Evolutionary conservation across 805 yeast species (phyloP), one percentile per base, ranked within the genome.

Genomic region (Isabelozyma rhagii): DNA sequence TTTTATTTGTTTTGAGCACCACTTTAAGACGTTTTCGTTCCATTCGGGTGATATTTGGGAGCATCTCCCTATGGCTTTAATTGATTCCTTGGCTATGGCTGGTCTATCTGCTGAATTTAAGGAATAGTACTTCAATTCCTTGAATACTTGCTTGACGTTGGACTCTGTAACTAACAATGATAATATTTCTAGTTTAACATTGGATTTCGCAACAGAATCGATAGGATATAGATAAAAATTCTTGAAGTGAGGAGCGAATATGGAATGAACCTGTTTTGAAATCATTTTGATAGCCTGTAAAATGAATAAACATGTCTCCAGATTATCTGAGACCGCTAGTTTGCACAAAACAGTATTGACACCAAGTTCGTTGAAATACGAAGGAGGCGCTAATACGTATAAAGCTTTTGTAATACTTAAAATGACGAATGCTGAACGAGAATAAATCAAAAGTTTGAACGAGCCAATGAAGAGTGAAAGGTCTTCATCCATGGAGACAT

Each of bases 31-130:
- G 52, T 69, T 77, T 7, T 73, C 62, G 39, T 79, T 77, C 75
- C 86, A 81, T n/a, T 69, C 72, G 1, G 67, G 58, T 3, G 70
- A 75, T 51, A 56, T 62, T 46, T 74, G 78, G 2, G 87, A 81
- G 55, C 89, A 84, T 7, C 75, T 64, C 0, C 88, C 87, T 38
- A 91, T 69, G 1, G 87, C 79, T 47, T 78, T 78, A 10, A 90
- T 79, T 1, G 91, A 78, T 42, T 77, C 79, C 31, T 61, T 56
- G 17, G 76, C 66, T 21, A 69, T 56, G 39, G 53, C 42, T 2
- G 39, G 27, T n/a, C 58, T 48, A 4, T 45, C 39, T 5, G n/a
- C 21, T 1, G 58, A 52, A 45, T 55, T 52, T 8, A 59, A 43
- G 57, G 60, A 47, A 51, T 81, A 79, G 59, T 82, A 81, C 59